Base-by-base conservation (phyloP, 1,284 basidiomycete species). In the Ceratorhiza oryzae-sativae region DNA sequence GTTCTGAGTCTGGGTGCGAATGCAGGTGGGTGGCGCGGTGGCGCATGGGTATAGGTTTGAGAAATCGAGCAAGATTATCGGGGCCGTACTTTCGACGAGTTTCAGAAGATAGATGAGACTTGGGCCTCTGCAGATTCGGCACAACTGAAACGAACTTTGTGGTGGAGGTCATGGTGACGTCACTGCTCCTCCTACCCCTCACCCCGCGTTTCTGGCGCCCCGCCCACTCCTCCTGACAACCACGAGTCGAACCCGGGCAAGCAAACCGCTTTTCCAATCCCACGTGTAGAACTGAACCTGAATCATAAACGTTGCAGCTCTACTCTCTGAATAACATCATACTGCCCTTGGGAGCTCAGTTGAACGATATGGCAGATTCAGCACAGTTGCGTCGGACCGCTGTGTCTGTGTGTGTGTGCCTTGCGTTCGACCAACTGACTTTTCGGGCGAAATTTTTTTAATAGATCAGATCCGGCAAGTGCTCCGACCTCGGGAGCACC, bases 281-380 rank as follows among this genome's bases (percentile, higher is more conserved):
- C 18, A n/a, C 32, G 53, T 8, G 8, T 15, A 13, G 30, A 55
- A 30, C 53, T 34, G 53, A 55, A 55, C 53, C 53, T 18, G 53
- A 55, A 55, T n/a, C 32, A n/a, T 34, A 13, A 55, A 55, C 49
- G 12, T 67, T 45, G 34, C 34, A 27, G 36, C 13, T 18, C 36
- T 34, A 65, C 8, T 34, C n/a, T n/a, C 18, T 27, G n/a, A 36
- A n/a, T 36, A 53, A 51, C 63, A 18, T 34, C 58, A 34, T 27
- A 55, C 27, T 32, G 30, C 15, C 30, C 53, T 55, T n/a, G 32
- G 15, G 4, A 55, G 12, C 53, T 55, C 53, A 55, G 53, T 55
- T 55, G 53, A 55, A 32, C 27, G 27, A 55, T 53, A 70, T 70
- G 65, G 51, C 65, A 58, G 65, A 70, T 58, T 13, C 53, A 27